Evolutionary conservation across 2,329 filamentous ascomycete species (phyloP).

Genomic region (Aspergillus glaucus): DNA sequence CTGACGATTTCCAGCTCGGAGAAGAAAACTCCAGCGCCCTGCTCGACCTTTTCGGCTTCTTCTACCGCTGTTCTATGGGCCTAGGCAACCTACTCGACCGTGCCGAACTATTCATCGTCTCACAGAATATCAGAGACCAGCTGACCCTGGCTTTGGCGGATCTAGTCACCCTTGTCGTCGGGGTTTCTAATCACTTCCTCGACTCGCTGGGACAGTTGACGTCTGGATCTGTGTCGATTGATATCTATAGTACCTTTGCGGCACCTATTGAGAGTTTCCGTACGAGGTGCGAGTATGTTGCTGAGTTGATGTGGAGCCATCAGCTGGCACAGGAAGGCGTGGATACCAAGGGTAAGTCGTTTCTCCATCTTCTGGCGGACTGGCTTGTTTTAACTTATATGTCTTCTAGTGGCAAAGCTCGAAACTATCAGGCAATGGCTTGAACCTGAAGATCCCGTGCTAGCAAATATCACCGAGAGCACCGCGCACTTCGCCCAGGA

Average conservation of each 20-base stretch:
- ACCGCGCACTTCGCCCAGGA: slow-evolving; percentile 36
- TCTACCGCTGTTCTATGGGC: slow-evolving; percentile 44
- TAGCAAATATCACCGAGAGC: slow-evolving; percentile 40
- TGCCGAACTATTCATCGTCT: slow-evolving; percentile 42
- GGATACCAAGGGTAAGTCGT: slow-evolving; percentile 21
- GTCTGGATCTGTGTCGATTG: slow-evolving; percentile 23
- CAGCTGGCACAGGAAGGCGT: slow-evolving; percentile 29
- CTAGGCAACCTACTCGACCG: slow-evolving; percentile 41
- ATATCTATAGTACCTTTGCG: slow-evolving; percentile 35
- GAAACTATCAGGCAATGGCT: slow-evolving; percentile 35
- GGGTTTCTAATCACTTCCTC: slow-evolving; percentile 33
- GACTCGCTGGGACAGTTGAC: slow-evolving; percentile 20
- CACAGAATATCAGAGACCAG: slow-evolving; percentile 44
- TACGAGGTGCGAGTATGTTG: slow-evolving; percentile 27
- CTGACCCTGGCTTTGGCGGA: slow-evolving; percentile 35
- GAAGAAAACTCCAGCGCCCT: slow-evolving; percentile 43
- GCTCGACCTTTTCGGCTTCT: slow-evolving; percentile 47
- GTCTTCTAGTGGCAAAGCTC: slow-evolving; percentile 20
- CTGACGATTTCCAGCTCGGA: slow-evolving; percentile 35
- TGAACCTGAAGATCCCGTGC: slow-evolving; percentile 41
- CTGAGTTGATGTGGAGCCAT: slow-evolving; percentile 36
- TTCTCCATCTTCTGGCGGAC: not conserved
- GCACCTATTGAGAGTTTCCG: slow-evolving; percentile 31
- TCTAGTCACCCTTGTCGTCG: slow-evolving; percentile 25
- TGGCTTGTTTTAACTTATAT: not conserved